A percentile compares a stretch with the other conserved stretches of the same genome.
phyloP scores from a whole-genome alignment of 495 filamentous ascomycete genomes.

The Lasiosphaeria ovina region DNA sequence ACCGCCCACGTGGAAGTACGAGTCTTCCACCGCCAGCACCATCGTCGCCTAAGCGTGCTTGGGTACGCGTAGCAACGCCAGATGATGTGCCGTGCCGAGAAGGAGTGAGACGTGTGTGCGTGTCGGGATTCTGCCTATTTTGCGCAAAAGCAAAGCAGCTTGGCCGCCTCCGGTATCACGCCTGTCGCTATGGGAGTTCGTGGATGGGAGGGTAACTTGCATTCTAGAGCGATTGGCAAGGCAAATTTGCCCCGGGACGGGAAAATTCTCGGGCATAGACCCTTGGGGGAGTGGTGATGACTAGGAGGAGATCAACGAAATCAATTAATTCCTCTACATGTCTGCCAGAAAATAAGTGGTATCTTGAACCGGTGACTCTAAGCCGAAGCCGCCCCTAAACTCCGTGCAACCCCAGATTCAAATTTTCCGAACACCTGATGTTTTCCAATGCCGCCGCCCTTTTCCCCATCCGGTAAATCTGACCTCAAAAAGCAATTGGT shows the following conservation, averaged over 20 bases:
- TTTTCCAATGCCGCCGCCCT: background rate
- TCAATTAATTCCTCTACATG: background rate
- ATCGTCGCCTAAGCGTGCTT: slow-evolving; percentile 56
- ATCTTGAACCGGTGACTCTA: slow-evolving; percentile 5
- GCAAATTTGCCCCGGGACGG: background rate
- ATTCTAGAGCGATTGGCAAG: slow-evolving; percentile 27
- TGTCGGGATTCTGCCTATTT: slow-evolving; percentile 17
- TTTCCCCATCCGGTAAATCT: background rate
- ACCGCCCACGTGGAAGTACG: slow-evolving; percentile 98
- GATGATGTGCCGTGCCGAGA: slow-evolving; percentile 14
- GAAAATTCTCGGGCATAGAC: background rate
- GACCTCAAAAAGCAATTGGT: background rate
- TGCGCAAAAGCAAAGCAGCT: slow-evolving; percentile 12
- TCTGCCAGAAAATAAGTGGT: background rate
- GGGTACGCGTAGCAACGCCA: background rate
- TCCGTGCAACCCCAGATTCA: background rate
- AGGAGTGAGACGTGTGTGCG: slow-evolving; percentile 12
- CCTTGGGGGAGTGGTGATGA: background rate
- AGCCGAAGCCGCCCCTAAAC: background rate
- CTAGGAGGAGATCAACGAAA: background rate
- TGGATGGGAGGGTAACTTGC: slow-evolving; percentile 37
- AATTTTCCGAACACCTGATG: background rate
- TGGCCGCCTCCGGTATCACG: background rate
- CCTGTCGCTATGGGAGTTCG: slow-evolving; percentile 26
- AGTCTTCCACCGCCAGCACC: slow-evolving; percentile 65